A percentile compares a stretch with the other conserved stretches of the same genome.
Conservation (phyloP, 768 basidiomycete genomes). For the Amanita fuliginea region DNA sequence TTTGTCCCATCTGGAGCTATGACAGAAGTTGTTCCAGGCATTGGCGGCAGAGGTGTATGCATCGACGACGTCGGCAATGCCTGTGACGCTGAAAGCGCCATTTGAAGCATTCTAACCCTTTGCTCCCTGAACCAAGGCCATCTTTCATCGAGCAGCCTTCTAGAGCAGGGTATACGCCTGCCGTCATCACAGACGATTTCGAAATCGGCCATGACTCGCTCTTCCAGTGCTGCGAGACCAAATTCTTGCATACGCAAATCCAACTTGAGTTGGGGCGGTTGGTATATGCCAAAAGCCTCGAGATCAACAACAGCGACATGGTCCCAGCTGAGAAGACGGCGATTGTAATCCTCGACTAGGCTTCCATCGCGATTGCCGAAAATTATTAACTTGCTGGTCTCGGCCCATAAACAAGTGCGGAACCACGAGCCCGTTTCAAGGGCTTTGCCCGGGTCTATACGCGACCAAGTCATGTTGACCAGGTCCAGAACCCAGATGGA, state of each 20-base stretch:
- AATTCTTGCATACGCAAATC: conserved; percentile 73
- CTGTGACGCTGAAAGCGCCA: conserved; percentile 46
- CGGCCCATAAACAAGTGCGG: conserved; percentile 79
- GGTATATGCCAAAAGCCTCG: conserved; percentile 94
- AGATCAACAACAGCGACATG: conserved; percentile 85
- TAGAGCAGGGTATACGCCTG: conserved; percentile 69
- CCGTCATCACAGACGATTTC: conserved; percentile 91
- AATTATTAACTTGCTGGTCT: conserved; percentile 76
- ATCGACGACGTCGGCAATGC: conserved; percentile 48
- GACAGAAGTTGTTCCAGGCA: conserved; percentile 32
- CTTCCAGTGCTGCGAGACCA: conserved; percentile 76
- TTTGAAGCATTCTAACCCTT: conserved; percentile 43
- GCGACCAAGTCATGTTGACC: conserved; percentile 70
- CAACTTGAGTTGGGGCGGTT: conserved; percentile 59
- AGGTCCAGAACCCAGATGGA: conserved; percentile 96
- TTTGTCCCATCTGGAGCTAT: conserved; percentile 19
- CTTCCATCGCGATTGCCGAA: conserved; percentile 87
- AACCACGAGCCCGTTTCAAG: conserved; percentile 92
- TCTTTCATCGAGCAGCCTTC: conserved; percentile 75
- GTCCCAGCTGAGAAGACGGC: conserved; percentile 83
- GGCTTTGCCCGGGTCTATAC: conserved; percentile 81
- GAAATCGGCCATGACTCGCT: conserved; percentile 77
- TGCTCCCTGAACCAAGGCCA: conserved; percentile 95
- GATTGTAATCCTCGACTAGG: conserved; percentile 87
- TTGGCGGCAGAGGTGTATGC: conserved; percentile 52